These are phyloP conservation scores for Xylaria acuta DNA, from an alignment of 495 filamentous ascomycete genomes.

Conservation along the genomic window DNA sequence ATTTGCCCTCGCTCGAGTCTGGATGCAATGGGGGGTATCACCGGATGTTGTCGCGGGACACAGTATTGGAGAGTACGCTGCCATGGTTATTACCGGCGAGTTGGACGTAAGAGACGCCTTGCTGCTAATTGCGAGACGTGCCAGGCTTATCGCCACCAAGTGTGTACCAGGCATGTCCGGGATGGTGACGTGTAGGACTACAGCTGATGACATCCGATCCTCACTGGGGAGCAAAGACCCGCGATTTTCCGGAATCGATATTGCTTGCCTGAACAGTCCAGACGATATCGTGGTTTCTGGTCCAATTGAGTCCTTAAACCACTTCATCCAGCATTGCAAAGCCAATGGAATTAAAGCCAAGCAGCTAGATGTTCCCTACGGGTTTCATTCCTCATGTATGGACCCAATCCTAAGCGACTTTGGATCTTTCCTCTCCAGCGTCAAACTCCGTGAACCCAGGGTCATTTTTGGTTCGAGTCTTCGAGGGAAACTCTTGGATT, in stretches of 20 bases:
- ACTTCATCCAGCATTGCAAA: constrained; percentile 22
- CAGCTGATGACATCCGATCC: constrained; percentile 7
- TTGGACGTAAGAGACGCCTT: constrained; percentile 25
- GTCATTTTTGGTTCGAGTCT: constrained; percentile 22
- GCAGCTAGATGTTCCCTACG: constrained; percentile 28
- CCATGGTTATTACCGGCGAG: constrained; percentile 21
- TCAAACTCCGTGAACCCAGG: not conserved
- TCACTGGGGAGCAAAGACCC: not conserved
- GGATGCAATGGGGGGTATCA: constrained; percentile 54
- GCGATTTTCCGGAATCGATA: constrained; percentile 11
- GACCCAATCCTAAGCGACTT: constrained; percentile 26
- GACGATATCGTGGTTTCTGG: constrained; percentile 32
- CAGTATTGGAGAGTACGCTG: constrained; percentile 29
- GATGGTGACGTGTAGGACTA: constrained; percentile 28
- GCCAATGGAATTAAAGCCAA: constrained; percentile 19
- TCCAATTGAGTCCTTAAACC: constrained; percentile 18
- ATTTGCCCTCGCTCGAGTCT: constrained; percentile 53
- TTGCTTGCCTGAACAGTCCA: constrained; percentile 31
- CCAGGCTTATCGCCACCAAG: constrained; percentile 27
- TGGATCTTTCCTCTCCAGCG: not conserved
- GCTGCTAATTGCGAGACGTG: constrained; percentile 27
- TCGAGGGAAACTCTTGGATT: constrained; percentile 4
- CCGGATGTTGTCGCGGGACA: constrained; percentile 56
- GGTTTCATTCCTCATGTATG: constrained; percentile 31
- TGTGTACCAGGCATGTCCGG: constrained; percentile 24